Evolutionary conservation across 1,284 basidiomycete species (phyloP).

Genomic region (Rhodotorula sp.): DNA sequence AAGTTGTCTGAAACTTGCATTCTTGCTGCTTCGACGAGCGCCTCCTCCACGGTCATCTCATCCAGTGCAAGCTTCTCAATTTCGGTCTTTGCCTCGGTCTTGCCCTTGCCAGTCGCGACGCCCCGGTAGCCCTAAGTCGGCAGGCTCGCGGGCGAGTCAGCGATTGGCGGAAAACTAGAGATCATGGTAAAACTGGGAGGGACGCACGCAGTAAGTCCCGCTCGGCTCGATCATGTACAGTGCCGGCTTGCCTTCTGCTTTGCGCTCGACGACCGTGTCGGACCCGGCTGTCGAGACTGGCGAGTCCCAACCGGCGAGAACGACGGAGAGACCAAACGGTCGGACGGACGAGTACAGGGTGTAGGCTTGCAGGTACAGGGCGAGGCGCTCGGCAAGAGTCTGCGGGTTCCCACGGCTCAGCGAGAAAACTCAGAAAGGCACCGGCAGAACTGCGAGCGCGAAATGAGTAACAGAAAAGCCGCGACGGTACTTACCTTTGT

Average conservation of each 20-base stretch:
- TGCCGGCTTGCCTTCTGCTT: slow-evolving; percentile 63
- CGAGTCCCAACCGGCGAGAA: slow-evolving; percentile 65
- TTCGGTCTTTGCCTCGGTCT: slow-evolving; percentile 96
- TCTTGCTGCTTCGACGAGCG: slow-evolving; percentile 88
- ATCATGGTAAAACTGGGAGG: neutral
- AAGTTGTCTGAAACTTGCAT: slow-evolving; percentile 63
- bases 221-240: slow-evolving; percentile 93
- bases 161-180: neutral
- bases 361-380: slow-evolving; percentile 88
- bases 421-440: too few relatives aligned
- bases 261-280: slow-evolving; percentile 65
- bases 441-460: too few relatives aligned
- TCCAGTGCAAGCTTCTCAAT: slow-evolving; percentile 89
- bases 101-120: slow-evolving; percentile 92
- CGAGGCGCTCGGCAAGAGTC: slow-evolving; percentile 78
- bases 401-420: slow-evolving; percentile 47
- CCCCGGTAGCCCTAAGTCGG: slow-evolving; percentile 76
- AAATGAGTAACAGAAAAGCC: too few relatives aligned
- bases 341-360: slow-evolving; percentile 97
- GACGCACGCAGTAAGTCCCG: slow-evolving; percentile 80
- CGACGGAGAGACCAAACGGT: slow-evolving; percentile 91
- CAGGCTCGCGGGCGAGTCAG: neutral
- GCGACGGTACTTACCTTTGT: slow-evolving; percentile 63
- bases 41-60: slow-evolving; percentile 73
- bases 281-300: slow-evolving; percentile 23